Base-by-base conservation (phyloP, 2,329 filamentous ascomycete species). In the Diaporthe vaccinii region DNA sequence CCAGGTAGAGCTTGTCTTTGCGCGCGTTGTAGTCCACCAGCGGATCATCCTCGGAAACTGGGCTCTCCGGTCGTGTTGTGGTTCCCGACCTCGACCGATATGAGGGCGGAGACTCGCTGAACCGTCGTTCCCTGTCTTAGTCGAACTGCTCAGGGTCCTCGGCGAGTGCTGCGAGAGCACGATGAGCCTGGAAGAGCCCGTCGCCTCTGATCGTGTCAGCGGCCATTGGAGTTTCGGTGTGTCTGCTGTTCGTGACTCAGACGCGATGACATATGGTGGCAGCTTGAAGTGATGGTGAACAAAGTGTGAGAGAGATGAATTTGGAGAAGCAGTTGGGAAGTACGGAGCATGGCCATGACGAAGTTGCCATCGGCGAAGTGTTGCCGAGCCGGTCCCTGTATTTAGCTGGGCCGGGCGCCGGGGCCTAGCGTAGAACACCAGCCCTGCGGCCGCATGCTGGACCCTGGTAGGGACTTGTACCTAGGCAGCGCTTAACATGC, bases 101-200 rank as follows among this genome's bases (percentile, higher is more conserved):
- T 25, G 71, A 73, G 4, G 58, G 71, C 28, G 31, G 58, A 5
- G 44, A 44, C 14, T 46, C 34, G 71, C 58, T 73, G 41, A 44
- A 51, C 9, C 20, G 34, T 25, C 55, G 59, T 20, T 62, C 1
- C 22, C 17, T 69, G 7, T 25, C 25, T 51, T 65, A 59, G 5
- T n/a, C 28, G 22, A 74, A 25, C 53, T 49, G 62, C 3, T 57
- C 20, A 2, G 25, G 36, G 6, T 75, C 62, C 70, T 77, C 73
- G 2, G 20, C 57, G 15, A 65, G 58, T 14, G 71, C 39, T 20
- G 71, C 71, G 12, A 73, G 71, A 7, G 71, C 71, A 25, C 41
- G n/a, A 17, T 73, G 36, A 0, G 58, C 71, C 71, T 46, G 39
- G 55, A 73, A 55, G 28, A 73, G 55, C 25, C 44, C 58, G 5